A percentile compares a stretch with the other conserved stretches of the same genome.
Conservation (phyloP, 2,329 filamentous ascomycete genomes). For the Fusarium albidum region DNA sequence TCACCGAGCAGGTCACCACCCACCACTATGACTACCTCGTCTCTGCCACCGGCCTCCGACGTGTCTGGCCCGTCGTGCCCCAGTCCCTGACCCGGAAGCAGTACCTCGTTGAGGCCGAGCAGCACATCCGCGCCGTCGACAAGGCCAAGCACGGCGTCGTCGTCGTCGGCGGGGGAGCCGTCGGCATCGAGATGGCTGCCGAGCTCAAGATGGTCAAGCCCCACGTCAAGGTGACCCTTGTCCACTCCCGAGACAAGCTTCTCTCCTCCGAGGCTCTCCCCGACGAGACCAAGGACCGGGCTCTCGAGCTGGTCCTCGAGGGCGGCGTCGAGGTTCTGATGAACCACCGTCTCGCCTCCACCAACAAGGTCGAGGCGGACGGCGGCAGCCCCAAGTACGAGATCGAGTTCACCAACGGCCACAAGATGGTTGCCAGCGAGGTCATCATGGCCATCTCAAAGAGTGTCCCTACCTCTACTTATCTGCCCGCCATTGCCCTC, state of each 20-base stretch:
- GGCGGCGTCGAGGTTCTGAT: conserved; percentile 72
- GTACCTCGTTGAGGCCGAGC: conserved; percentile 68
- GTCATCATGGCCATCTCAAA: conserved; percentile 76
- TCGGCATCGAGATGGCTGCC: conserved; percentile 83
- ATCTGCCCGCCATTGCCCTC: conserved; percentile 66
- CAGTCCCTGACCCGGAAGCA: conserved; percentile 67
- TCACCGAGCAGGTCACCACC: conserved; percentile 52
- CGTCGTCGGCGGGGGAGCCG: conserved; percentile 79
- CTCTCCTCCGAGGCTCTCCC: conserved; percentile 78
- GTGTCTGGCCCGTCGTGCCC: conserved; percentile 77
- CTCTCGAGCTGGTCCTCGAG: conserved; percentile 66
- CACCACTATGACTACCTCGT: conserved; percentile 79
- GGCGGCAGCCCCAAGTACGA: conserved; percentile 53
- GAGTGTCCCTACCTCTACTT: conserved; percentile 67
- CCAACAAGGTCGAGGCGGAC: conserved; percentile 53
- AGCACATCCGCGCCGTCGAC: conserved; percentile 65
- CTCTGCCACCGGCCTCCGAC: conserved; percentile 72
- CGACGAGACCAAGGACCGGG: conserved; percentile 71
- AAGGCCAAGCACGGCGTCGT: conserved; percentile 67
- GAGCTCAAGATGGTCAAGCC: conserved; percentile 77
- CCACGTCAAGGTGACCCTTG: conserved; percentile 71
- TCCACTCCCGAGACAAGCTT: conserved; percentile 75
- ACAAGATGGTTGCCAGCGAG: conserved; percentile 66
- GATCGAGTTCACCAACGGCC: conserved; percentile 68
- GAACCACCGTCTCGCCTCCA: conserved; percentile 62